Base-by-base conservation (phyloP, 371 early-diverging fungal species). In the Scutellospora calospora region DNA sequence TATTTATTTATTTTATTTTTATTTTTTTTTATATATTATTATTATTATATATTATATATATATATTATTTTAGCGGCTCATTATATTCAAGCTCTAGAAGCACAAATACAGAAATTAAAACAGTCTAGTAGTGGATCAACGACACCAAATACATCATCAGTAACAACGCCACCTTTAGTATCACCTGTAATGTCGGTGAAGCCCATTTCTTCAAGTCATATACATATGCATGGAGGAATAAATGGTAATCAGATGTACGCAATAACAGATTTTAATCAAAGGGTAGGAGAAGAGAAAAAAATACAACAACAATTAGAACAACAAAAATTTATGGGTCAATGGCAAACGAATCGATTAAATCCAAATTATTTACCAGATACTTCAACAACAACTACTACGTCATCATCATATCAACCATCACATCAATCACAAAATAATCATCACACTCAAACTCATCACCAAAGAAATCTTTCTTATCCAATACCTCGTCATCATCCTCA, bases 51-150 rank as follows among this genome's bases (percentile, higher is more conserved):
- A 27, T 60, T 60, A 29, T 60, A n/a, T 22, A 9, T 45, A 20
- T 65, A 31, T 41, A 41, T 33, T 51, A 12, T 59, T 41, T 18
- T 59, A 76, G 76, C 76, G 6, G 76, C 51, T 6, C 76, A 76
- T 41, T 76, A 76, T 29, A 76, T 76, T 22, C 76, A 76, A 31
- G 18, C 76, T 0, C 20, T 76, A 8, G 76, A 76, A 76, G n/a
- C 29, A 12, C 52, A 76, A 41, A 31, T 76, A 57, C 35, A 29
- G 22, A 76, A 76, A 45, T 29, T 76, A 14, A 76, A 76, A 57
- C 49, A 52, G 31, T 45, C 72, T 29, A 14, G 4, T 59, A 59
- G 25, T 59, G 25, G 25, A 9, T 63, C 63, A 33, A 31, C 63
- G 5, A 25, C 72, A 5, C 52, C 72, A 51, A 72, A 72, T 20